Percentiles rank a stretch among this genome's conserved stretches.
Conservation (phyloP, 495 filamentous ascomycete genomes). For the Penicillium maclennaniae region DNA sequence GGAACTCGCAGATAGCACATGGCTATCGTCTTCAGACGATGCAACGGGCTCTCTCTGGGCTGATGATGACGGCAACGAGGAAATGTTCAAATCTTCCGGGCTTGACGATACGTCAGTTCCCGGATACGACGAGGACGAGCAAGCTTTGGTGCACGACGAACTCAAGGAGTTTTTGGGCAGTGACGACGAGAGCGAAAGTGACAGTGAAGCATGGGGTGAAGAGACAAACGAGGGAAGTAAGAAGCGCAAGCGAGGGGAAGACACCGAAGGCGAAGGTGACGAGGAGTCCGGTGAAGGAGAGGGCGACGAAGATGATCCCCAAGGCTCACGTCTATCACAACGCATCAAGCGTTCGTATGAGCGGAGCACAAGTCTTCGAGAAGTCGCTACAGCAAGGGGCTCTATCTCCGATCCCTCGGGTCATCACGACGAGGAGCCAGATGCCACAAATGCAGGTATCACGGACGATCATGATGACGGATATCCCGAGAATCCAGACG, state of each 20-base stretch:
- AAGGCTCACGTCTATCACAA: slow-evolving; percentile 41
- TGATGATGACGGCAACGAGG: slow-evolving; percentile 44
- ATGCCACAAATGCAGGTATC: slow-evolving; percentile 21
- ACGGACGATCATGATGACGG: slow-evolving; percentile 11
- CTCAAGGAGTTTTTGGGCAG: slow-evolving; percentile 72
- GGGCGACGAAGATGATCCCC: slow-evolving; percentile 31
- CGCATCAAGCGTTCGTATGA: slow-evolving; percentile 50
- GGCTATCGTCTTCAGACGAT: slow-evolving; percentile 42
- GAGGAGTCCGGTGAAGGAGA: slow-evolving; percentile 28
- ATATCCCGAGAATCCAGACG: slow-evolving; percentile 32
- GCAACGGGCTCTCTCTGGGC: slow-evolving; percentile 38
- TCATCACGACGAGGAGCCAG: slow-evolving; percentile 43
- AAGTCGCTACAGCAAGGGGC: slow-evolving; percentile 36
- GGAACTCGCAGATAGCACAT: slow-evolving; percentile 34
- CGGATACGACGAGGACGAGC: slow-evolving; percentile 45
- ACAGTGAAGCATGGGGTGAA: slow-evolving; percentile 36
- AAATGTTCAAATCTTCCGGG: slow-evolving; percentile 35
- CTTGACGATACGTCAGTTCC: slow-evolving; percentile 34
- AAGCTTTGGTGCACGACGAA: slow-evolving; percentile 60
- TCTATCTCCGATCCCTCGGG: slow-evolving; percentile 45
- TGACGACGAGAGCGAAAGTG: slow-evolving; percentile 56
- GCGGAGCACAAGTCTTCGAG: slow-evolving; percentile 42
- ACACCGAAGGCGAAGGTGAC: slow-evolving; percentile 27
- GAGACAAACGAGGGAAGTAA: slow-evolving; percentile 24
- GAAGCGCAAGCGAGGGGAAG: slow-evolving; percentile 42